A percentile compares a stretch with the other conserved stretches of the same genome.
These are phyloP conservation scores for Glycyrrhiza uralensis DNA, from an alignment of 306 rosid species.

Conservation along the genomic window DNA sequence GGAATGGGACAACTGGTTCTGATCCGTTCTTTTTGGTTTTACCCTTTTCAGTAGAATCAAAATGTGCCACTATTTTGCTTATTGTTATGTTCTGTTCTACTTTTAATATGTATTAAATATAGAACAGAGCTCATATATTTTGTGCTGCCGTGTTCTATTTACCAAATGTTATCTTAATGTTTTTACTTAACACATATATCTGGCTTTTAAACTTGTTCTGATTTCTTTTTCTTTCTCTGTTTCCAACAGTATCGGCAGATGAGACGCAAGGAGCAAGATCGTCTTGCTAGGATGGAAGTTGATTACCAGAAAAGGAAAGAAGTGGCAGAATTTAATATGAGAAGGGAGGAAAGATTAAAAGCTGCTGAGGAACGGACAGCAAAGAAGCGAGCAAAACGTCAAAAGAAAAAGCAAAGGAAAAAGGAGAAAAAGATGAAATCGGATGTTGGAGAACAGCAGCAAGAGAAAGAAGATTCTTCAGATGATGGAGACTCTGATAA, in stretches of 20 bases:
- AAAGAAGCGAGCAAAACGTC: conserved; percentile 78
- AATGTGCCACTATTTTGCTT: background rate
- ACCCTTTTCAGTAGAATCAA: background rate
- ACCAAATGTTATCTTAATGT: background rate
- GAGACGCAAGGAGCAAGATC: conserved; percentile 96
- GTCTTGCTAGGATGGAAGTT: conserved; percentile 86
- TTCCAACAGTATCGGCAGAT: conserved; percentile 78
- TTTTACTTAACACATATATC: background rate
- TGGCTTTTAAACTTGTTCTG: background rate
- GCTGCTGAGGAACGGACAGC: conserved; percentile 86
- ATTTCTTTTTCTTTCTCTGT: conserved; percentile 12
- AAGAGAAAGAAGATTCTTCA: conserved; percentile 57
- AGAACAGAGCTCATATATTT: background rate
- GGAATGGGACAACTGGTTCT: background rate
- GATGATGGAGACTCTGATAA: conserved; percentile 57
- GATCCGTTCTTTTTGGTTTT: background rate
- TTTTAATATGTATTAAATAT: too few species aligned
- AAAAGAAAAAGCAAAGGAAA: conserved; percentile 82
- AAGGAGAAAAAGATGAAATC: conserved; percentile 61
- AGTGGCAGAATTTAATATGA: conserved; percentile 63
- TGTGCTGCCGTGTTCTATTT: background rate
- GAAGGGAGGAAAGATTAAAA: conserved; percentile 85
- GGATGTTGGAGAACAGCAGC: conserved; percentile 48
- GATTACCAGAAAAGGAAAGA: conserved; percentile 84
- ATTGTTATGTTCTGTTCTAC: background rate